These are phyloP conservation scores for Steccherinum ochraceum DNA, from an alignment of 768 basidiomycete genomes.

Conservation along the genomic window DNA sequence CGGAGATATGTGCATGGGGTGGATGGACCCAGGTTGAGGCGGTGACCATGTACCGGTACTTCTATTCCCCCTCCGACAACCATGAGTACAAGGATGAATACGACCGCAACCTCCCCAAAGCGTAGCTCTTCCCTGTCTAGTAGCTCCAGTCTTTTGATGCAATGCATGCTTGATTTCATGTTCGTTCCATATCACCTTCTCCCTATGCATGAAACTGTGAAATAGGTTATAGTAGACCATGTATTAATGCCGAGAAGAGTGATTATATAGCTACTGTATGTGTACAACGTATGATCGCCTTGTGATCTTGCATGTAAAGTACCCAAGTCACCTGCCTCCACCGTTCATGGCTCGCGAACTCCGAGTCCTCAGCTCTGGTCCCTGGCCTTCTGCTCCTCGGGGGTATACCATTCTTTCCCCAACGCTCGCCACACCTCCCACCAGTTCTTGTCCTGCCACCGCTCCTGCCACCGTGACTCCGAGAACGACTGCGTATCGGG, in stretches of 20 bases:
- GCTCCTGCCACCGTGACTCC: background rate
- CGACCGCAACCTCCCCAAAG: slow-evolving; percentile 3
- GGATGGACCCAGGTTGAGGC: slow-evolving; percentile 31
- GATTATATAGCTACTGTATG: too few relatives aligned
- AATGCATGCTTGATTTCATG: too few relatives aligned
- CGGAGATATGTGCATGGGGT: slow-evolving; percentile 36
- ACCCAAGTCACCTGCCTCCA: too few relatives aligned
- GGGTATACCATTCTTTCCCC: slow-evolving; percentile 1
- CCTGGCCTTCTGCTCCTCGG: too few relatives aligned
- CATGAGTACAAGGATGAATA: slow-evolving; percentile 1
- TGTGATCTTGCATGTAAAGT: too few relatives aligned
- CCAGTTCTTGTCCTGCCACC: background rate
- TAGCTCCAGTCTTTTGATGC: background rate
- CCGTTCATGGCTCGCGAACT: too few relatives aligned
- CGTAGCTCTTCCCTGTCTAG: background rate
- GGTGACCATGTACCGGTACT: slow-evolving; percentile 34
- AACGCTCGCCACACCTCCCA: slow-evolving; percentile 2
- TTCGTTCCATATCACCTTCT: too few relatives aligned
- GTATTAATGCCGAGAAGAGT: too few relatives aligned
- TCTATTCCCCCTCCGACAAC: slow-evolving; percentile 11
- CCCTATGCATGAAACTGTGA: too few relatives aligned
- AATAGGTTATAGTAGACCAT: too few relatives aligned
- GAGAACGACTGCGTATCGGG: background rate
- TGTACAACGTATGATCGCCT: too few relatives aligned
- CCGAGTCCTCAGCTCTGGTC: too few relatives aligned